These are phyloP conservation scores for Cercophora sp. DNA, from an alignment of 495 filamentous ascomycete species.

Conservation along the genomic window DNA sequence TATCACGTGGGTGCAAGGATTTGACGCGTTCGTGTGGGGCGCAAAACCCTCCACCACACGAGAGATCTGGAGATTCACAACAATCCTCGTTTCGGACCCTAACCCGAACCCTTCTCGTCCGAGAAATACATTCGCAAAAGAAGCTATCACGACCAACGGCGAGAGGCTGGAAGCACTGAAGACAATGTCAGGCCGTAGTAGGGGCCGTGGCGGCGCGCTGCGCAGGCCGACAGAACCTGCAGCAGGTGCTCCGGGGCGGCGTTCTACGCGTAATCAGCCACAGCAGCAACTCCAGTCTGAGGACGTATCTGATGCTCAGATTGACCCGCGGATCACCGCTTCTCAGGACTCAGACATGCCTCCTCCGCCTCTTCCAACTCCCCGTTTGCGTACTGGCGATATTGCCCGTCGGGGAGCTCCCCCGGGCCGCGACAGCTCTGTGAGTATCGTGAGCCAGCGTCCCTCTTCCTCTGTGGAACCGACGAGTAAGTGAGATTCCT, in stretches of 20 bases:
- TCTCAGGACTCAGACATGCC: conserved; percentile 18
- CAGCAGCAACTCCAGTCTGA: conserved; percentile 12
- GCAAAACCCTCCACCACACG: neutral
- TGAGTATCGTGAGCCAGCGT: conserved; percentile 16
- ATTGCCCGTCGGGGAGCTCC: conserved; percentile 16
- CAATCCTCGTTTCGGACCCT: conserved; percentile 27
- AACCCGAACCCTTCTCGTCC: conserved; percentile 37
- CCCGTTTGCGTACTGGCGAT: conserved; percentile 3
- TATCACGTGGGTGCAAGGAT: too few relatives aligned
- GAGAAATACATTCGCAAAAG: too few relatives aligned
- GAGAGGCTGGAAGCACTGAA: too few relatives aligned
- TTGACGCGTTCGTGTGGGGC: too few relatives aligned
- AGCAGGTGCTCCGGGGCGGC: conserved; percentile 16
- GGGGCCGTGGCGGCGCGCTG: conserved; percentile 20
- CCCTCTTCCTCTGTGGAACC: too few relatives aligned
- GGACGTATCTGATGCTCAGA: conserved; percentile 11
- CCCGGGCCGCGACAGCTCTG: neutral
- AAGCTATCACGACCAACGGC: too few relatives aligned
- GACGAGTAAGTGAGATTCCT: conserved; percentile 15
- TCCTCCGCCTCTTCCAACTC: conserved; percentile 20
- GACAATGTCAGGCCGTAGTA: conserved; percentile 22
- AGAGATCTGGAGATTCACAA: conserved; percentile 17
- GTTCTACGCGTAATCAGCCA: conserved; percentile 24
- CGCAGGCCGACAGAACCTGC: conserved; percentile 15
- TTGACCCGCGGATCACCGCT: conserved; percentile 25